Evolutionary conservation across 495 filamentous ascomycete species (phyloP), one percentile per base, ranked within the genome.

Genomic region (Lepidopterella palustris): DNA sequence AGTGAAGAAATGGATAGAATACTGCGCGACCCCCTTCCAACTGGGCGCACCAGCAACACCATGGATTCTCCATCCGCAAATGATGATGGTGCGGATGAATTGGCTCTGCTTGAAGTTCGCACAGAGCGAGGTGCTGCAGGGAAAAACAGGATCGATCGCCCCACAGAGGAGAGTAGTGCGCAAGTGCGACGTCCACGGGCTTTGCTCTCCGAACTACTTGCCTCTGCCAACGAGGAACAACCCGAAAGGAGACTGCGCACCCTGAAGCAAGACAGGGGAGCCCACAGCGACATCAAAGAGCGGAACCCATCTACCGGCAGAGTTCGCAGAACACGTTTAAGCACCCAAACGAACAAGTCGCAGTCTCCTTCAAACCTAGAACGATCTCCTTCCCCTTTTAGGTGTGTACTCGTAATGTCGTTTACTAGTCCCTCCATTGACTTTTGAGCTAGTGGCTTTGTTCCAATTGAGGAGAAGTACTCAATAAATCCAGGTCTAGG

Each of bases 401-500:
- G 18, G 35, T 42, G 18, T 42, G 35, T 4, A 3, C 13, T 10
- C 18, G 18, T 42, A 11, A 11, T 10, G 35, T 15, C 18, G 10
- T 10, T 42, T 13, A 42, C n/a, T n/a, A 42, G 35, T 42, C 35
- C 3, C 18, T 42, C 18, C 18, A 42, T 18, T 42, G 35, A 42
- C 35, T 18, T 3, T 15, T 3, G 18, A 3, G 18, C 3, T 15
- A 42, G 35, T 11, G 18, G 10, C 35, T 15, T 42, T 2, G 13
- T 2, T 42, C n/a, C n/a, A n/a, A n/a, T n/a, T n/a, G n/a, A n/a
- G n/a, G n/a, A n/a, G n/a, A n/a, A n/a, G 0, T 59, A 39, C 21
- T 45, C 54, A 25, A 29, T 45, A 8, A 53, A 32, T 24, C 54
- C 24, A 32, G 47, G 56, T 21, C 31, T 59, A 5, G 55, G 58